Evolutionary conservation across 805 yeast genomes (phyloP).

Genomic region (Wickerhamomyces queroliae): DNA sequence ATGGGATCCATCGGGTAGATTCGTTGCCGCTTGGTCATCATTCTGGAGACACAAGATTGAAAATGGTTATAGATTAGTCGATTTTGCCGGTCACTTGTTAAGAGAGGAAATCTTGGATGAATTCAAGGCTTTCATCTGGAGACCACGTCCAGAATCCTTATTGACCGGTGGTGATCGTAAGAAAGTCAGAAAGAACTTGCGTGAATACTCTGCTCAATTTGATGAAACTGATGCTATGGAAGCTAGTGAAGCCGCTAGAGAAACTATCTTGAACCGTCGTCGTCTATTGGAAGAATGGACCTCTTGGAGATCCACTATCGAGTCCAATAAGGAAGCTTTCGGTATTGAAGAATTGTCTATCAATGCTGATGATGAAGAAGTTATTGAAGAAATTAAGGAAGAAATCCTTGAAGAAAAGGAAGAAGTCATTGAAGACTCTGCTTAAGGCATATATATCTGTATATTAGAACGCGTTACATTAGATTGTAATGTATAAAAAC

Average conservation of each 20-base stretch:
- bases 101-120: conserved; percentile 76
- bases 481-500: too few species aligned
- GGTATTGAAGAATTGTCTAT: conserved; percentile 38
- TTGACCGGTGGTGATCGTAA: conserved; percentile 76
- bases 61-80: conserved; percentile 86
- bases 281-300: conserved; percentile 80
- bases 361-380: conserved; percentile 65
- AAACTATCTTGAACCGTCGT: conserved; percentile 80
- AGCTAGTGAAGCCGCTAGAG: conserved; percentile 87
- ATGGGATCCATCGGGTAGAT: conserved; percentile 98
- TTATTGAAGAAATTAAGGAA: conserved; percentile 69
- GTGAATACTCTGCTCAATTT: conserved; percentile 86
- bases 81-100: conserved; percentile 71
- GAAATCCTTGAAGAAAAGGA: conserved; percentile 48
- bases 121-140: conserved; percentile 89
- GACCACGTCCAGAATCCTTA: conserved; percentile 88
- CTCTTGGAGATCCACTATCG: conserved; percentile 58
- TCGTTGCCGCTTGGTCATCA: conserved; percentile 82
- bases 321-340: conserved; percentile 41
- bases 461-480: neutral
- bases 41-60: conserved; percentile 78
- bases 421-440: conserved; percentile 14
- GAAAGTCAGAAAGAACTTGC: conserved; percentile 85
- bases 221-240: conserved; percentile 96
- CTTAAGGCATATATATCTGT: neutral